Evolutionary conservation across 345 rosid species (phyloP).

Genomic region (Brassica incana): DNA sequence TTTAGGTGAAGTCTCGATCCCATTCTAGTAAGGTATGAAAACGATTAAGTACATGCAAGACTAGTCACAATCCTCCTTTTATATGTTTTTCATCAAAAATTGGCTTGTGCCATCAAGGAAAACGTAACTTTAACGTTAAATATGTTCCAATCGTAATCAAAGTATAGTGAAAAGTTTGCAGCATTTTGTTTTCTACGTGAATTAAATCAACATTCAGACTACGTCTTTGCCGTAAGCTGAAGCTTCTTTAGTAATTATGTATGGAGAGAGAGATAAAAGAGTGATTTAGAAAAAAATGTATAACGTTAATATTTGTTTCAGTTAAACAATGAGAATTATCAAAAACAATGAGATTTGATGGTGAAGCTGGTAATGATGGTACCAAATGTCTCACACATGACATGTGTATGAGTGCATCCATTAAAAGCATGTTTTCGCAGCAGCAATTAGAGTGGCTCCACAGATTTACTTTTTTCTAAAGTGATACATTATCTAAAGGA

Average conservation of each 20-base stretch:
- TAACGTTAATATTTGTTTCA: neutral
- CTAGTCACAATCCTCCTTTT: conserved; percentile 12
- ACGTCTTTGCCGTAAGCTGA: neutral
- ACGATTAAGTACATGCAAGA: conserved; percentile 27
- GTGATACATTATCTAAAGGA: conserved; percentile 34
- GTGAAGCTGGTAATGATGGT: conserved; percentile 40
- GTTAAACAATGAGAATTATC: neutral
- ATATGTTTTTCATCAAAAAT: conserved; percentile 6
- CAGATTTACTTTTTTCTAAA: conserved; percentile 34
- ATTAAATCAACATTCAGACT: neutral
- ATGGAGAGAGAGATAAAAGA: neutral
- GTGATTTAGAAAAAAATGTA: neutral
- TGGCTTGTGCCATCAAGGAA: conserved; percentile 5
- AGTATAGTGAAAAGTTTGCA: neutral
- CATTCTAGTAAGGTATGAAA: conserved; percentile 4
- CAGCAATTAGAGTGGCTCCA: conserved; percentile 41
- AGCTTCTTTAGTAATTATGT: neutral
- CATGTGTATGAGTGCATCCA: conserved; percentile 38
- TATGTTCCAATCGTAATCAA: neutral
- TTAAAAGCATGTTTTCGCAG: conserved; percentile 18
- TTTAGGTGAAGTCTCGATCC: conserved; percentile 21
- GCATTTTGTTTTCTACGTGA: neutral
- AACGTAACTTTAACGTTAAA: neutral
- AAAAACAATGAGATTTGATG: conserved; percentile 4
- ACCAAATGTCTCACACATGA: conserved; percentile 40